Evolutionary conservation across 257 asterid species (phyloP).

Genomic region (Cynanchum wilfordii): DNA sequence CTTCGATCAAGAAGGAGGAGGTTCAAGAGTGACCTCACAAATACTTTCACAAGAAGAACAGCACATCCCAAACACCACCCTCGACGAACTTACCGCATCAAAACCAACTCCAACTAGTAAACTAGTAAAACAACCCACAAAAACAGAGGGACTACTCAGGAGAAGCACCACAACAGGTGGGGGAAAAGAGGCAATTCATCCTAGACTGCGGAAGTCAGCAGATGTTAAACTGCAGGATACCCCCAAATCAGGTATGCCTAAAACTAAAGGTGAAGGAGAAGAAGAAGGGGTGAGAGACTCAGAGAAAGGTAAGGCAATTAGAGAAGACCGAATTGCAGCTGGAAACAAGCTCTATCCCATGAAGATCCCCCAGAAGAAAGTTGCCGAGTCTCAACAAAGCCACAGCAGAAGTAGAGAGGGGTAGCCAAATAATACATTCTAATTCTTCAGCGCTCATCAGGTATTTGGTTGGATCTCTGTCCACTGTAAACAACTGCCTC

Average conservation of each 20-base stretch:
- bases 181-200: conserved; percentile 19
- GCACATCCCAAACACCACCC: conserved; percentile 11
- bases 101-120: conserved; percentile 16
- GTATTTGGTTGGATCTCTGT: no score
- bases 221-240: conserved; percentile 18
- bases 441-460: background rate
- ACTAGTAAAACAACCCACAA: conserved; percentile 13
- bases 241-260: conserved; percentile 23
- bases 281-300: conserved; percentile 12
- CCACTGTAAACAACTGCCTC: background rate
- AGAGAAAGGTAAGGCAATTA: conserved; percentile 20
- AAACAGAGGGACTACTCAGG: conserved; percentile 11
- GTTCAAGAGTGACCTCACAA: conserved; percentile 15
- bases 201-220: conserved; percentile 11
- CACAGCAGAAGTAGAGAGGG: conserved; percentile 24
- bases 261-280: conserved; percentile 24
- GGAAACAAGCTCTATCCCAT: conserved; percentile 21
- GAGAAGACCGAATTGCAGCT: conserved; percentile 16
- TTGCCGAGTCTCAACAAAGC: conserved; percentile 19
- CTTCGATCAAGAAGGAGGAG: conserved; percentile 52
- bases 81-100: conserved; percentile 28
- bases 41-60: conserved; percentile 25
- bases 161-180: conserved; percentile 19
- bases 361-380: conserved; percentile 26
- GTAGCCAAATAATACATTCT: background rate